phyloP scores from a whole-genome alignment of 139 green algal genomes.

The Chloropicon primus region DNA sequence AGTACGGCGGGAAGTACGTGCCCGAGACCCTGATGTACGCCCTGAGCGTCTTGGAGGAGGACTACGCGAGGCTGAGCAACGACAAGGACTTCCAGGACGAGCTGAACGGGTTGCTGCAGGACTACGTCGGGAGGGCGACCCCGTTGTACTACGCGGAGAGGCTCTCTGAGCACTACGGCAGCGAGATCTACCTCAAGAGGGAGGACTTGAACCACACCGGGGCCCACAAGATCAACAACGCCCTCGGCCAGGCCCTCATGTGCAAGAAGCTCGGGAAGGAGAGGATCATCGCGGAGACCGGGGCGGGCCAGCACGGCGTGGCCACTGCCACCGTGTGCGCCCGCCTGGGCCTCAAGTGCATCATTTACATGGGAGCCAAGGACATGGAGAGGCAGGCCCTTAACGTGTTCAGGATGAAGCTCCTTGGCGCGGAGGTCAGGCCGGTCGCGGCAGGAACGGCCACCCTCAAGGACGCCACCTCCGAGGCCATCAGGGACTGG shows the following conservation, averaged over 20 bases:
- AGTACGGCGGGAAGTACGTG: constrained; percentile 91
- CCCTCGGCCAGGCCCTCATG: constrained; percentile 84
- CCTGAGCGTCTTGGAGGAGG: constrained; percentile 67
- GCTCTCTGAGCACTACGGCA: constrained; percentile 67
- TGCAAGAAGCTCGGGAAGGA: constrained; percentile 87
- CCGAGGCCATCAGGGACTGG: constrained; percentile 77
- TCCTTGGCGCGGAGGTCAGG: constrained; percentile 88
- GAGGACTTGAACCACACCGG: constrained; percentile 99
- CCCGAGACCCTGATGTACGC: constrained; percentile 93
- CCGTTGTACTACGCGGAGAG: constrained; percentile 91
- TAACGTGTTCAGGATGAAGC: constrained; percentile 98
- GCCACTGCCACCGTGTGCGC: constrained; percentile 95
- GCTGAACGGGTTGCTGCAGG: constrained; percentile 71
- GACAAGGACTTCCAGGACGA: constrained; percentile 49
- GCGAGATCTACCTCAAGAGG: constrained; percentile 93
- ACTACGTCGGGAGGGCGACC: constrained; percentile 87
- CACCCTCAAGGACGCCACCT: constrained; percentile 68
- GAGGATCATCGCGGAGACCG: constrained; percentile 97
- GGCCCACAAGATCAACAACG: constrained; percentile 99
- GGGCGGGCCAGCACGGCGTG: constrained; percentile 94
- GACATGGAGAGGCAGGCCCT: constrained; percentile 95
- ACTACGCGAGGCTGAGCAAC: constrained; percentile 33
- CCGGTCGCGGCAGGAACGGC: constrained; percentile 77
- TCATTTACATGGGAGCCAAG: constrained; percentile 98
- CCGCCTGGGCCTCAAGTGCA: constrained; percentile 81